Percentiles rank a stretch among this genome's conserved stretches.
Conservation (phyloP, 768 basidiomycete genomes). For the Russula sp. region DNA sequence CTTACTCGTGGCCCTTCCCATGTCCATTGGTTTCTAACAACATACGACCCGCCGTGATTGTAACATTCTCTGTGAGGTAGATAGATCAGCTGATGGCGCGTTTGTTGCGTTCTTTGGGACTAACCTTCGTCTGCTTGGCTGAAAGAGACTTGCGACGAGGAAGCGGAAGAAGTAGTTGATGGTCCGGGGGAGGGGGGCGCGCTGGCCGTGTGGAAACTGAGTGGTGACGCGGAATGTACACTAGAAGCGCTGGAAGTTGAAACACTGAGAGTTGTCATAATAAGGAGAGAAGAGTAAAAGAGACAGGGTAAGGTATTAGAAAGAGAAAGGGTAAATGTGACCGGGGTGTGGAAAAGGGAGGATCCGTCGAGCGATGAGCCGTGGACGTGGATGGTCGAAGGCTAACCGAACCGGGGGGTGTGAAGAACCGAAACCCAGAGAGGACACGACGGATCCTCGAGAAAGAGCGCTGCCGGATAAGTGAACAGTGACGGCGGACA, state of each 20-base stretch:
- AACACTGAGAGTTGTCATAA: conserved; percentile 18
- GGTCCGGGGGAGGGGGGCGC: conserved; percentile 27
- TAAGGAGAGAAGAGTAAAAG: conserved; percentile 26
- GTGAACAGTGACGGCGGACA: not conserved
- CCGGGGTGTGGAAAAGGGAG: conserved; percentile 28
- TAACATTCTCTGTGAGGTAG: conserved; percentile 53
- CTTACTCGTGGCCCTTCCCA: conserved; percentile 64
- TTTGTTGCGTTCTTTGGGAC: not conserved
- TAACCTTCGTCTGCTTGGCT: conserved; percentile 60
- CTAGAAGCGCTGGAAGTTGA: conserved; percentile 21
- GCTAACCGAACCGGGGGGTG: conserved; percentile 38
- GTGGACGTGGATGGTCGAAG: conserved; percentile 34
- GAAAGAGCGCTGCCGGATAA: not conserved
- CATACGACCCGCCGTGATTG: conserved; percentile 54
- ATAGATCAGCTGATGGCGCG: conserved; percentile 20
- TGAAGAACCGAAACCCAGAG: conserved; percentile 38
- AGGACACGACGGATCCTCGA: conserved; percentile 47
- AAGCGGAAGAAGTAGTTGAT: conserved; percentile 34
- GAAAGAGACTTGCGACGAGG: conserved; percentile 52
- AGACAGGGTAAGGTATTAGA: conserved; percentile 9
- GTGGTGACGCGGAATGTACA: conserved; percentile 26
- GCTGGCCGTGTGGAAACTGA: conserved; percentile 27
- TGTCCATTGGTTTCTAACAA: conserved; percentile 44
- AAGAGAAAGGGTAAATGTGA: not conserved
- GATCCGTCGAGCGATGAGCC: conserved; percentile 46